phyloP scores from a whole-genome alignment of 129 eudicot genomes.

The Escallonia herrerae region DNA sequence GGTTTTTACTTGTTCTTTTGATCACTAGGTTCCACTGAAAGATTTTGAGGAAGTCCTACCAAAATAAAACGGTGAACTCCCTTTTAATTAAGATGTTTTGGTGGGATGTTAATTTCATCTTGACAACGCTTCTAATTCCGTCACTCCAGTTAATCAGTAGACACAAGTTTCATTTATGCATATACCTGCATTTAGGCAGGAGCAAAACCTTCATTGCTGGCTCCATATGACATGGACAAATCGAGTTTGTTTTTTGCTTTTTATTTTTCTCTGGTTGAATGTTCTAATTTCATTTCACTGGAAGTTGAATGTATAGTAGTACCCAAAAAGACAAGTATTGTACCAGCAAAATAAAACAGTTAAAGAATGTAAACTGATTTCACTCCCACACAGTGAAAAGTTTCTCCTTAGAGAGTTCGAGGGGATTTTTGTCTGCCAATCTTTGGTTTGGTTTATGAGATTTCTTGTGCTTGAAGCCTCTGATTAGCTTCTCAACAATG shows the following conservation, averaged over 20 bases:
- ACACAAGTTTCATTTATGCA: background rate
- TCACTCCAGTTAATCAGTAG: background rate
- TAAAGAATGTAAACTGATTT: too few relatives aligned
- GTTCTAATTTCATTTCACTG: too few relatives aligned
- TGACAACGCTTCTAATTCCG: background rate
- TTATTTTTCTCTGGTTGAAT: too few relatives aligned
- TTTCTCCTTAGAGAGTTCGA: too few relatives aligned
- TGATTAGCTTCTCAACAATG: too few relatives aligned
- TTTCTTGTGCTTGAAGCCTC: background rate
- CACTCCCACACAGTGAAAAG: too few relatives aligned
- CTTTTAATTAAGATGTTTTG: background rate
- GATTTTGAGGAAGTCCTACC: background rate
- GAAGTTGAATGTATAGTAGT: background rate
- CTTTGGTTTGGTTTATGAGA: background rate
- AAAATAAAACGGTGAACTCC: background rate
- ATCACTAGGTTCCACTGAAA: background rate
- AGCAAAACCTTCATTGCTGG: too few relatives aligned
- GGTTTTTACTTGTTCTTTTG: slow-evolving; percentile 26
- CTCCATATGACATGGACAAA: too few relatives aligned
- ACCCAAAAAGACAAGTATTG: background rate
- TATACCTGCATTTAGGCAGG: too few relatives aligned
- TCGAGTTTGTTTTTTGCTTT: too few relatives aligned
- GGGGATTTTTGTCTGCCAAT: background rate
- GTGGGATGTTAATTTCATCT: background rate
- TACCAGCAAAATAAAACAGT: too few relatives aligned